Evolutionary conservation across 2,329 filamentous ascomycete species (phyloP).

Genomic region (Cytospora schulzeri): DNA sequence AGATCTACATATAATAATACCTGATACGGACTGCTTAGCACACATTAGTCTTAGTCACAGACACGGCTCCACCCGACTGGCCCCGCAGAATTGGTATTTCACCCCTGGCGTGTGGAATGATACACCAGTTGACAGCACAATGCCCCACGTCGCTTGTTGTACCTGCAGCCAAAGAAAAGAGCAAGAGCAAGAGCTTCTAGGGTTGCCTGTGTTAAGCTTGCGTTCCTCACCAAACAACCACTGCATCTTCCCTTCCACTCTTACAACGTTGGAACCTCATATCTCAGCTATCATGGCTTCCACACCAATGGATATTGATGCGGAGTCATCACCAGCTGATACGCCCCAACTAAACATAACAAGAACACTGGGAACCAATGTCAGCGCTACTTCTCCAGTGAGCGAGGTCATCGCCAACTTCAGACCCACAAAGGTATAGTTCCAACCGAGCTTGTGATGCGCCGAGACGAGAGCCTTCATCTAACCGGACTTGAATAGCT

Average conservation of each 20-base stretch:
- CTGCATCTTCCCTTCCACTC: conserved; percentile 1
- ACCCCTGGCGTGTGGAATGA: too few species aligned
- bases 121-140: neutral
- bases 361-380: conserved; percentile 46
- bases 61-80: neutral
- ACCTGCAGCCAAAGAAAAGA: conserved; percentile 14
- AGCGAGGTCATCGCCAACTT: conserved; percentile 77
- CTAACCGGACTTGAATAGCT: conserved; percentile 44
- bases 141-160: conserved; percentile 13
- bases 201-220: too few species aligned
- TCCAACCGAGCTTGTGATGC: neutral
- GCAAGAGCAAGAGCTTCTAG: neutral
- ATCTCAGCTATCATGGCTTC: conserved; percentile 46
- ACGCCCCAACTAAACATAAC: conserved; percentile 51
- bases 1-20: neutral
- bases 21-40: too few species aligned
- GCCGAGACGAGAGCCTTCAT: too few species aligned
- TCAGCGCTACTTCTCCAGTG: conserved; percentile 63
- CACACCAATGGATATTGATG: conserved; percentile 61
- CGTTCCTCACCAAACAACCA: neutral
- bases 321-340: conserved; percentile 44
- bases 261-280: neutral
- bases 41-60: neutral
- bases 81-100: neutral
- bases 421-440: conserved; percentile 73